Conservation (phyloP, 805 yeast species). For the Saturnispora ahearnii region DNA sequence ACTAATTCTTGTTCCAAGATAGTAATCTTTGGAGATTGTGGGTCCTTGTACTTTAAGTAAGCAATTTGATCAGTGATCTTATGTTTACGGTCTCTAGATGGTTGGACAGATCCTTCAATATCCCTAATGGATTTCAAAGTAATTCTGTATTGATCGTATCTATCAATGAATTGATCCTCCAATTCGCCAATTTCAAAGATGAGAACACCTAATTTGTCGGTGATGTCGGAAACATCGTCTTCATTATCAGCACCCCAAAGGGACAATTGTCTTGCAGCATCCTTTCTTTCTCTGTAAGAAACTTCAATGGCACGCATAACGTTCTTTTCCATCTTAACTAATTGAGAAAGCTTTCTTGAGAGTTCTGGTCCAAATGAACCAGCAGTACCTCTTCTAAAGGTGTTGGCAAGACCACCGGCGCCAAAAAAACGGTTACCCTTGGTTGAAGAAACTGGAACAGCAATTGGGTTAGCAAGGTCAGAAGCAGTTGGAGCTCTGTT, state of each 20-base stretch:
- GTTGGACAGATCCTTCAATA: constrained; percentile 82
- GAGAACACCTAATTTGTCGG: constrained; percentile 79
- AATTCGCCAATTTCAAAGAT: constrained; percentile 77
- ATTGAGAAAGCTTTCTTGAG: constrained; percentile 61
- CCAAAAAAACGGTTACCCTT: constrained; percentile 66
- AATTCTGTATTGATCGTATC: constrained; percentile 78
- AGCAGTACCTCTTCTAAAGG: constrained; percentile 56
- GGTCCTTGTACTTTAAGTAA: constrained; percentile 74
- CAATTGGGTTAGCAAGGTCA: constrained; percentile 71
- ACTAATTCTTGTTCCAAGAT: constrained; percentile 83
- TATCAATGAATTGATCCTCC: constrained; percentile 80
- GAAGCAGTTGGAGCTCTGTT: constrained; percentile 77
- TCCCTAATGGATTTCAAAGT: constrained; percentile 75
- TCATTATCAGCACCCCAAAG: constrained; percentile 85
- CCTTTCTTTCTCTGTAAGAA: constrained; percentile 68
- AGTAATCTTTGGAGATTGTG: constrained; percentile 71
- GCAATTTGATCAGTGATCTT: constrained; percentile 82
- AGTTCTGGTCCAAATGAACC: constrained; percentile 77
- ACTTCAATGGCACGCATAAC: constrained; percentile 72
- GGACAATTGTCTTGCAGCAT: constrained; percentile 73
- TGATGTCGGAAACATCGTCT: constrained; percentile 77
- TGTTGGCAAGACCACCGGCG: constrained; percentile 48
- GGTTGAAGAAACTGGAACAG: constrained; percentile 69
- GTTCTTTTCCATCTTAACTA: constrained; percentile 75
- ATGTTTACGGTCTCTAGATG: constrained; percentile 78